A percentile compares a stretch with the other conserved stretches of the same genome.
These are phyloP conservation scores for Candida multigemmis DNA, from an alignment of 805 yeast genomes.

Conservation along the genomic window DNA sequence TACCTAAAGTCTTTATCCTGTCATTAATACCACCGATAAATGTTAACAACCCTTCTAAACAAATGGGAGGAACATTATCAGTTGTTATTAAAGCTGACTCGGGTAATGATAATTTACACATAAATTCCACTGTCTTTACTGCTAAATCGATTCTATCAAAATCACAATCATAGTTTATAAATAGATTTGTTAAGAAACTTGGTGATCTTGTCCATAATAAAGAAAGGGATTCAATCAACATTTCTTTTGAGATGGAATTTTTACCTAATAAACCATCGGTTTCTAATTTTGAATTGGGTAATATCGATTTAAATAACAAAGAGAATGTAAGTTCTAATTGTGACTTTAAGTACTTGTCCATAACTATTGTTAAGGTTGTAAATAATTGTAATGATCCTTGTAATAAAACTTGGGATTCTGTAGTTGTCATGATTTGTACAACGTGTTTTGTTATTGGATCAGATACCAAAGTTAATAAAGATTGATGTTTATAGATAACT, in stretches of 20 bases:
- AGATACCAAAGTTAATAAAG: conserved; percentile 57
- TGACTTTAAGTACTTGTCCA: conserved; percentile 58
- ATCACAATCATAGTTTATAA: conserved; percentile 84
- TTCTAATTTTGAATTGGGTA: conserved; percentile 20
- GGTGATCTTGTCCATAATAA: conserved; percentile 78
- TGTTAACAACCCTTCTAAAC: conserved; percentile 78
- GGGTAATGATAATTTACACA: conserved; percentile 75
- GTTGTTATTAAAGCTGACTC: conserved; percentile 76
- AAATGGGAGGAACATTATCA: conserved; percentile 84
- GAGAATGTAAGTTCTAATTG: conserved; percentile 72
- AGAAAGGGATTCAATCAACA: conserved; percentile 76
- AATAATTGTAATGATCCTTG: conserved; percentile 71
- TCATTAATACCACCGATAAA: conserved; percentile 56
- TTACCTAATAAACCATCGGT: conserved; percentile 5
- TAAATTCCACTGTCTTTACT: conserved; percentile 52
- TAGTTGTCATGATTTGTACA: conserved; percentile 66
- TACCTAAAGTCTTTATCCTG: conserved; percentile 23
- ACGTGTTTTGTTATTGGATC: conserved; percentile 83
- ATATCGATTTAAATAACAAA: conserved; percentile 51
- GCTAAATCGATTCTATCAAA: conserved; percentile 78
- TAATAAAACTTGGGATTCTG: conserved; percentile 64
- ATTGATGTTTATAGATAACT: conserved; percentile 48
- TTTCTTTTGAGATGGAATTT: conserved; percentile 54
- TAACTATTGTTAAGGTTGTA: conserved; percentile 58
- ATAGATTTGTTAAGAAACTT: conserved; percentile 63